A percentile compares a stretch with the other conserved stretches of the same genome.
Evolutionary conservation across 2,329 filamentous ascomycete species (phyloP).

Genomic region (Beauveria rudraprayagi): DNA sequence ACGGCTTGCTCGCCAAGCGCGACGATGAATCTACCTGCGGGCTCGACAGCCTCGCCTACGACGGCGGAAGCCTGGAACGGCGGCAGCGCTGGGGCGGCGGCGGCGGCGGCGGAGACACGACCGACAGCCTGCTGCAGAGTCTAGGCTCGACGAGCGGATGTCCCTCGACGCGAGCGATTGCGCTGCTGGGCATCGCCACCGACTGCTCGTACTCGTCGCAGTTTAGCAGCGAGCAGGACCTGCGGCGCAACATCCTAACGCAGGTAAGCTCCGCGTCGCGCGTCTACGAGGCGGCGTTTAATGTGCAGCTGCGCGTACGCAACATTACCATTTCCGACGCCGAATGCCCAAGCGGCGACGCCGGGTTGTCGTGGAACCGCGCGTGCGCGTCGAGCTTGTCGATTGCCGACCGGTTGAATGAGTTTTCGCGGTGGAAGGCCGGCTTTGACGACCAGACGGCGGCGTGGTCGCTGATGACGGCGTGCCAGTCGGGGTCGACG

Average conservation of each 20-base stretch:
- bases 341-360: slow-evolving; percentile 56
- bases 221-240: slow-evolving; percentile 55
- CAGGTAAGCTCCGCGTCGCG: slow-evolving; percentile 77
- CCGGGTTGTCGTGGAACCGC: slow-evolving; percentile 64
- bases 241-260: slow-evolving; percentile 64
- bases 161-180: slow-evolving; percentile 70
- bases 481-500: slow-evolving; percentile 65
- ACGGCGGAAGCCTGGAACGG: not conserved
- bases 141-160: slow-evolving; percentile 74
- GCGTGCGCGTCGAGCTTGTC: slow-evolving; percentile 51
- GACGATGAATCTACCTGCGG: slow-evolving; percentile 3
- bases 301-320: slow-evolving; percentile 75
- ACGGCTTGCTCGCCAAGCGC: not conserved
- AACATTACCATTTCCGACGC: slow-evolving; percentile 67
- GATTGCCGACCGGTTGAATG: slow-evolving; percentile 66
- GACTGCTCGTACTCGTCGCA: slow-evolving; percentile 73
- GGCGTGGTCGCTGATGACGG: slow-evolving; percentile 76
- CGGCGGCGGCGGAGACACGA: slow-evolving; percentile 2
- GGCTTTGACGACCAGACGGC: slow-evolving; percentile 62
- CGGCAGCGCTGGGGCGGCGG: not conserved
- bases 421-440: slow-evolving; percentile 77
- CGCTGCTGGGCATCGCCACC: slow-evolving; percentile 81
- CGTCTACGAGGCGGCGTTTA: slow-evolving; percentile 78
- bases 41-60: not conserved
- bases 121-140: slow-evolving; percentile 1